These are phyloP conservation scores for Colletotrichum brevisporum DNA, from an alignment of 2,329 filamentous ascomycete species.

Conservation along the genomic window DNA sequence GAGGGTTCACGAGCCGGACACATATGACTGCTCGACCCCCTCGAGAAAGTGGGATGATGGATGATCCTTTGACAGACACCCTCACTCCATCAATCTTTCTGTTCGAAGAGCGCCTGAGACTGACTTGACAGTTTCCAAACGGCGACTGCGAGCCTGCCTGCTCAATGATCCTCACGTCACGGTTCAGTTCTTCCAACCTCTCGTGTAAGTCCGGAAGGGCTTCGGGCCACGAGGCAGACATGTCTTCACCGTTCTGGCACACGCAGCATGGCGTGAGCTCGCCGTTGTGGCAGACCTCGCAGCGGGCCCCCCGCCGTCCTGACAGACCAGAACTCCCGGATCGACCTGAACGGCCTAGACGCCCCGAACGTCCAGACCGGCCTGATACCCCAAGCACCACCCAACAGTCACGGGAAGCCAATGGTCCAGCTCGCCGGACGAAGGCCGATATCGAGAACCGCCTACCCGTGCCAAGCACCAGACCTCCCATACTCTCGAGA, in stretches of 20 bases:
- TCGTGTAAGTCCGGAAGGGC: neutral
- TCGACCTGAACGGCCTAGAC: neutral
- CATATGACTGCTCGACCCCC: constrained; percentile 24
- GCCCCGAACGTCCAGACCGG: neutral
- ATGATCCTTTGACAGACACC: neutral
- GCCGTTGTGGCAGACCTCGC: constrained; percentile 9
- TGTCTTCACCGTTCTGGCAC: constrained; percentile 24
- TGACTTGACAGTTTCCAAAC: neutral
- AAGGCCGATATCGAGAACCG: constrained; percentile 28
- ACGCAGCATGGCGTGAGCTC: constrained; percentile 25
- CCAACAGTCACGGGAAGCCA: neutral
- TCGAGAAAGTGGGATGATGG: neutral
- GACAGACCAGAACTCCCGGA: neutral
- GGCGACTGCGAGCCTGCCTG: neutral
- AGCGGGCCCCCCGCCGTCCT: constrained; percentile 9
- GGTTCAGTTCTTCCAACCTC: neutral
- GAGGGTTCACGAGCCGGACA: neutral
- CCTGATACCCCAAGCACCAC: neutral
- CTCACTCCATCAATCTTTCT: neutral
- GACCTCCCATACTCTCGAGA: constrained; percentile 17
- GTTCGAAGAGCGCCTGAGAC: too few species aligned
- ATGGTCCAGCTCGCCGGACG: constrained; percentile 12
- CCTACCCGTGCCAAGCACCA: constrained; percentile 11
- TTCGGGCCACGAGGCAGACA: constrained; percentile 1
- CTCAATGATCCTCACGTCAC: neutral